Evolutionary conservation across 257 asterid species (phyloP).

Genomic region (Cinchona pubescens): DNA sequence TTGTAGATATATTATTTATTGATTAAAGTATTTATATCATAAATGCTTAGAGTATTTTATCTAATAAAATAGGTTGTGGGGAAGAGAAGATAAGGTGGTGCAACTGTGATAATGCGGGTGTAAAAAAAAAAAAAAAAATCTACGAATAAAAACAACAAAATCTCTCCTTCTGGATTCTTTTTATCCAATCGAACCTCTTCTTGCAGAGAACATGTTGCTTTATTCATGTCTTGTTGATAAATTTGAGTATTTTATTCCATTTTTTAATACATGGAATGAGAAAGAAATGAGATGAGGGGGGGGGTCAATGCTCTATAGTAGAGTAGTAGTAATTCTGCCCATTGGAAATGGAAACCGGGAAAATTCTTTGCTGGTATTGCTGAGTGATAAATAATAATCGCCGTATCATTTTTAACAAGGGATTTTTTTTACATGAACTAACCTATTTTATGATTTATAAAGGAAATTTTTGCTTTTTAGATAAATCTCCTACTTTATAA

Average conservation of each 20-base stretch:
- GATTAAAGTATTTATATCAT: conserved; percentile 19
- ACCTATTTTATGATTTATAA: too few relatives aligned
- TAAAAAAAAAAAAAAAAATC: conserved; percentile 33
- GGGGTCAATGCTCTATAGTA: conserved; percentile 1
- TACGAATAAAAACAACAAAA: conserved; percentile 73
- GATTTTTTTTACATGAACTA: too few relatives aligned
- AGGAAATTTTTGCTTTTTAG: too few relatives aligned
- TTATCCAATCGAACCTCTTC: conserved; percentile 76
- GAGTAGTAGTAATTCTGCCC: conserved; percentile 11
- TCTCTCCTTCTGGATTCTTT: conserved; percentile 63
- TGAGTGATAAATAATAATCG: too few relatives aligned
- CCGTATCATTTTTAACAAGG: too few relatives aligned
- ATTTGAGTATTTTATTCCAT: conserved; percentile 23
- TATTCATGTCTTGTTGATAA: conserved; percentile 52
- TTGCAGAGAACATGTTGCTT: conserved; percentile 90
- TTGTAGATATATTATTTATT: conserved; percentile 18
- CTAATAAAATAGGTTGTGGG: conserved; percentile 45
- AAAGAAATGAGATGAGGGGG: neutral
- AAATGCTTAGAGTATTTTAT: conserved; percentile 11
- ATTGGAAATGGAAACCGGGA: neutral
- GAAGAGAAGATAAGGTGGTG: conserved; percentile 73
- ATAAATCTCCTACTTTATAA: too few relatives aligned
- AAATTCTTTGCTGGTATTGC: too few relatives aligned
- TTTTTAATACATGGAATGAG: conserved; percentile 22
- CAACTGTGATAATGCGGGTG: conserved; percentile 54